Evolutionary conservation across 1,284 basidiomycete genomes (phyloP).

Genomic region (Cutaneotrichosporon daszewskae): DNA sequence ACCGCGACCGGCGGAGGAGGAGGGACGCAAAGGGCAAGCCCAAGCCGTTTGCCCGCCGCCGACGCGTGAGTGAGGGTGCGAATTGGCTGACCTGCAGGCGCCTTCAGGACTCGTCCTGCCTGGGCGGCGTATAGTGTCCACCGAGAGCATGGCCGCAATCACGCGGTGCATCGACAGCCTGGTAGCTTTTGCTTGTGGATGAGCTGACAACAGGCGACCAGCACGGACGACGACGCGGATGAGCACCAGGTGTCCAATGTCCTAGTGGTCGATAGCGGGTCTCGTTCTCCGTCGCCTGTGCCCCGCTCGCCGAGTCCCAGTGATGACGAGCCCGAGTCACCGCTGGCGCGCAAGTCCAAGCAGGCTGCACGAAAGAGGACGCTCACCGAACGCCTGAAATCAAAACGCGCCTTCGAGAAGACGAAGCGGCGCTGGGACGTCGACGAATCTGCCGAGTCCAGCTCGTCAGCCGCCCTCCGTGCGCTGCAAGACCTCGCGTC

Average conservation of each 20-base stretch:
- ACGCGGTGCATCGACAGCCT: neutral
- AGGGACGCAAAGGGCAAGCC: too few relatives aligned
- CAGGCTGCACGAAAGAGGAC: neutral
- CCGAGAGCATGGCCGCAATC: neutral
- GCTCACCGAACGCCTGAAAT: neutral
- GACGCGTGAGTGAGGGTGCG: too few relatives aligned
- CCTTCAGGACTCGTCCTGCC: too few relatives aligned
- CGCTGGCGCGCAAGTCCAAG: neutral
- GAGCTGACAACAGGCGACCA: neutral
- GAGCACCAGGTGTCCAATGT: neutral
- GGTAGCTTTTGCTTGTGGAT: neutral
- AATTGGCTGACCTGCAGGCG: too few relatives aligned
- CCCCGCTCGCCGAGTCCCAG: neutral
- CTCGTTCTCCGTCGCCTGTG: neutral
- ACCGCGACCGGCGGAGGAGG: too few relatives aligned
- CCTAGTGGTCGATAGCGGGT: neutral
- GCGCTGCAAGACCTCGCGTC: neutral
- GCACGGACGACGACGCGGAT: neutral
- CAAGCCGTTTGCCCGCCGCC: too few relatives aligned
- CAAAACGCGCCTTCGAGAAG: neutral
- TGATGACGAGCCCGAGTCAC: neutral
- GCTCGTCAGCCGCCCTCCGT: neutral
- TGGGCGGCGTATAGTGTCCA: neutral
- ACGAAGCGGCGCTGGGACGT: neutral
- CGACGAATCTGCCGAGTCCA: neutral